These are phyloP conservation scores for Nakaseomyces delphensis DNA, from an alignment of 1,139 yeast genomes.

Conservation along the genomic window DNA sequence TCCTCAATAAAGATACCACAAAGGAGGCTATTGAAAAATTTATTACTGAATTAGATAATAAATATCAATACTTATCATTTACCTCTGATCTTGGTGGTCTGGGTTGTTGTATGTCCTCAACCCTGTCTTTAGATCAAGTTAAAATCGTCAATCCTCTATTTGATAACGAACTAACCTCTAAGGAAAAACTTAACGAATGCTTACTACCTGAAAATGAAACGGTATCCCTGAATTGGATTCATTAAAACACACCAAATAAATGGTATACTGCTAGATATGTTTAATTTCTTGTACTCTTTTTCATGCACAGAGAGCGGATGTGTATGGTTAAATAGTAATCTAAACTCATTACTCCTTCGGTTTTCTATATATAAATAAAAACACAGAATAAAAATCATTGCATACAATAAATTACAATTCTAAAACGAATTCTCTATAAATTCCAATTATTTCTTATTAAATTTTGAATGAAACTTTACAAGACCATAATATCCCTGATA, in stretches of 20 bases:
- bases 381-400: no score
- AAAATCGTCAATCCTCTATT: constrained; percentile 2
- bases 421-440: background rate
- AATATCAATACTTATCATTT: constrained; percentile 64
- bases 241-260: no score
- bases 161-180: constrained; percentile 1
- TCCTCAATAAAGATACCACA: constrained; percentile 47
- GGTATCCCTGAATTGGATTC: constrained; percentile 1
- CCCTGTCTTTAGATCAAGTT: background rate
- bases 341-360: no score
- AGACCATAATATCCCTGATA: constrained; percentile 76
- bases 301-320: no score
- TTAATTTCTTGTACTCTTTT: no score
- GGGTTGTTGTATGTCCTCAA: constrained; percentile 43
- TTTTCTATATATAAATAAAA: no score
- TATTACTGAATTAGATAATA: constrained; percentile 31
- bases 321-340: no score
- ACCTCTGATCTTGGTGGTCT: constrained; percentile 81
- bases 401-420: no score
- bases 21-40: constrained; percentile 34
- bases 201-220: constrained; percentile 6
- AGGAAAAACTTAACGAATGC: constrained; percentile 5
- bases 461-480: constrained; percentile 35
- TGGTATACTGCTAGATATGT: no score
- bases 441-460: background rate